Conservation (phyloP, 257 asterid species). For the Sherardia arvensis region DNA sequence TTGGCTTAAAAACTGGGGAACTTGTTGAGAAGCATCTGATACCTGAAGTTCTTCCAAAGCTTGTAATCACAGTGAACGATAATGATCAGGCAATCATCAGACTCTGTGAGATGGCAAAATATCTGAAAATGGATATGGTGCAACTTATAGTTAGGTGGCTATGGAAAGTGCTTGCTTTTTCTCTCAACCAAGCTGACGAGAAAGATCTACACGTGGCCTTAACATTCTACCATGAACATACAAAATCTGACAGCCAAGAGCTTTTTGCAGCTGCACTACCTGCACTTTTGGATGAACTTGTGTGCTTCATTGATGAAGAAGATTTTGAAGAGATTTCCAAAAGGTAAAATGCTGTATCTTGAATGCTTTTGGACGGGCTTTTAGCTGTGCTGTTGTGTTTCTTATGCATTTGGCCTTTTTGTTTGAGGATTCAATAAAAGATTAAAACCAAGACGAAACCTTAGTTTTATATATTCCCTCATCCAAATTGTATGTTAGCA, state of each 20-base stretch:
- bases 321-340: conserved; percentile 54
- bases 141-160: conserved; percentile 58
- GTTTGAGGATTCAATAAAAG: neutral
- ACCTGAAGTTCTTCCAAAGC: conserved; percentile 91
- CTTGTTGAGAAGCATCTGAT: conserved; percentile 75
- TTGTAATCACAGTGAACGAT: conserved; percentile 52
- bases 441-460: neutral
- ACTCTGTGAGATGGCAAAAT: conserved; percentile 62
- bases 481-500: neutral
- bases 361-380: neutral
- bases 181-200: conserved; percentile 76
- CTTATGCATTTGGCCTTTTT: neutral
- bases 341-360: conserved; percentile 34
- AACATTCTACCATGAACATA: conserved; percentile 64
- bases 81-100: conserved; percentile 51
- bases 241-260: conserved; percentile 62
- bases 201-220: conserved; percentile 51
- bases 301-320: conserved; percentile 71
- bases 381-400: neutral
- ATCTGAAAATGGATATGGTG: conserved; percentile 62
- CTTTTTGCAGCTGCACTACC: conserved; percentile 79
- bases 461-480: neutral
- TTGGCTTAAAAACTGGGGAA: conserved; percentile 64
- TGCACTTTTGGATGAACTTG: conserved; percentile 72
- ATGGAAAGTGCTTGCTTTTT: conserved; percentile 84